phyloP scores from a whole-genome alignment of 2,329 filamentous ascomycete species.

The Phialocephala sp. region DNA sequence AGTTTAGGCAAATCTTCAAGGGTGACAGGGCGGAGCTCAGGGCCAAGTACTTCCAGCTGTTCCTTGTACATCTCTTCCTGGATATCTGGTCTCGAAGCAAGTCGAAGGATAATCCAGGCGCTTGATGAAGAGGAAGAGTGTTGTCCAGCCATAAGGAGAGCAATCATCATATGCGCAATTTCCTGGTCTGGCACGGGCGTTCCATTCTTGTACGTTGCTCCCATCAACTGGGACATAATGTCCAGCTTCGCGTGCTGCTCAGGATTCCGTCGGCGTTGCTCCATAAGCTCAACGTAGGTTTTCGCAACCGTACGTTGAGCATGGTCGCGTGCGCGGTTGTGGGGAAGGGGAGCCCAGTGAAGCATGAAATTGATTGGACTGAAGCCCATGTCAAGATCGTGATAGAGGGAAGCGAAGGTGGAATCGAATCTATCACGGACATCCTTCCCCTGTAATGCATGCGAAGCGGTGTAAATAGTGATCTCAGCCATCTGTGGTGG shows the following conservation, averaged over 20 bases:
- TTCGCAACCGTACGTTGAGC: slow-evolving; percentile 82
- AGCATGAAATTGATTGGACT: slow-evolving; percentile 89
- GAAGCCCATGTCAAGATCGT: slow-evolving; percentile 90
- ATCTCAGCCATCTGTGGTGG: slow-evolving; percentile 81
- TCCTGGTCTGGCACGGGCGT: slow-evolving; percentile 80
- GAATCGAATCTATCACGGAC: slow-evolving; percentile 82
- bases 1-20: slow-evolving; percentile 82
- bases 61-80: slow-evolving; percentile 84
- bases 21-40: slow-evolving; percentile 74
- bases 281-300: slow-evolving; percentile 83
- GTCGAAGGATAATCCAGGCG: slow-evolving; percentile 83
- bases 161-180: slow-evolving; percentile 93
- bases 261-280: slow-evolving; percentile 61
- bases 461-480: slow-evolving; percentile 88
- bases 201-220: slow-evolving; percentile 83
- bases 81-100: slow-evolving; percentile 78
- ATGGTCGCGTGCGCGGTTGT: slow-evolving; percentile 80
- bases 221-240: slow-evolving; percentile 93
- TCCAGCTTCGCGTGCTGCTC: slow-evolving; percentile 62
- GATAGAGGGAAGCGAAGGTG: slow-evolving; percentile 80
- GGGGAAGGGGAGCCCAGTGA: slow-evolving; percentile 87
- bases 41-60: slow-evolving; percentile 75
- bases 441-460: slow-evolving; percentile 83
- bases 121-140: slow-evolving; percentile 86
- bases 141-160: slow-evolving; percentile 88